A percentile compares a stretch with the other conserved stretches of the same genome.
Evolutionary conservation across 257 asterid species (phyloP).

Genomic region (Handroanthus guayacan): DNA sequence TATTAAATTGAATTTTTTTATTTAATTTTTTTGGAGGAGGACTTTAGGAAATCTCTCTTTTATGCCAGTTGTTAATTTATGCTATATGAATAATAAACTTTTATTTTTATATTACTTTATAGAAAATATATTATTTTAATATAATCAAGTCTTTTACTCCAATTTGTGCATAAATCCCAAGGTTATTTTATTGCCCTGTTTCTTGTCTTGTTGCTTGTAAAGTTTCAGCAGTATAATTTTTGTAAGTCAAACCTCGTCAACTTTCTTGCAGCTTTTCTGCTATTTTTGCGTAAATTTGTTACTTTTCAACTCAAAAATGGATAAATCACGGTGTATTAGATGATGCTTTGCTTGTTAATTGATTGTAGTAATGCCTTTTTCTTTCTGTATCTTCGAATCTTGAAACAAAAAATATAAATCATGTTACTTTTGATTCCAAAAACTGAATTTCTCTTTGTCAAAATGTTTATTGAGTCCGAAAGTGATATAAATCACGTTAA

Average conservation of each 20-base stretch:
- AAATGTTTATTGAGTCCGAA: neutral
- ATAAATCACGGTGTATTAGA: neutral
- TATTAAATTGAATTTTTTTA: neutral
- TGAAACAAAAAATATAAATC: too few relatives aligned
- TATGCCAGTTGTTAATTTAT: slow-evolving; percentile 20
- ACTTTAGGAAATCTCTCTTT: neutral
- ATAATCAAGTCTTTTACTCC: too few relatives aligned
- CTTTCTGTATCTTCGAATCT: neutral
- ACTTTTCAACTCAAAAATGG: neutral
- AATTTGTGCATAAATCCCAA: slow-evolving; percentile 10
- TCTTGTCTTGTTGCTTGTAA: neutral
- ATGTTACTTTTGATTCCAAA: too few relatives aligned
- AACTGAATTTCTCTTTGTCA: too few relatives aligned
- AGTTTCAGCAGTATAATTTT: neutral
- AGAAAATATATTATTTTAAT: neutral
- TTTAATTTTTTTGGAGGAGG: neutral
- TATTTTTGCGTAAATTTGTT: neutral
- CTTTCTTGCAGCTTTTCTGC: neutral
- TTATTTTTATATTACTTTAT: too few relatives aligned
- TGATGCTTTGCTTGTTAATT: slow-evolving; percentile 3
- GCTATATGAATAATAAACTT: too few relatives aligned
- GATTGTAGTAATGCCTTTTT: neutral
- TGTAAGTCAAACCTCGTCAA: slow-evolving; percentile 8
- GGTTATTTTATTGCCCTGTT: neutral
- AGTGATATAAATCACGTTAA: neutral